Conservation (phyloP, 2,329 filamentous ascomycete species). For the Allantophomopsis cytisporea region DNA sequence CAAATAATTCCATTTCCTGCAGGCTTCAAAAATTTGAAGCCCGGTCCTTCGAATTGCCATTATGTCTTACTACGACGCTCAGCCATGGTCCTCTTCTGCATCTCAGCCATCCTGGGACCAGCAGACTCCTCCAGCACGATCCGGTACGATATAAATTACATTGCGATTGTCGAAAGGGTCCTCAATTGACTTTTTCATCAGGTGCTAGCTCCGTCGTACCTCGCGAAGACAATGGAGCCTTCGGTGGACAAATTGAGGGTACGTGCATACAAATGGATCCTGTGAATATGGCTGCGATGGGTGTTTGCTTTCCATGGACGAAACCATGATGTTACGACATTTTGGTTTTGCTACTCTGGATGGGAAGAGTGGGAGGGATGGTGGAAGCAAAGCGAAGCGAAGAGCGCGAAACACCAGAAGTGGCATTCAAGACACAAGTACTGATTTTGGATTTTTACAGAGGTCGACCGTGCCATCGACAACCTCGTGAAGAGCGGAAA, state of each 20-base stretch:
- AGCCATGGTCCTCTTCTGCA: constrained; percentile 44
- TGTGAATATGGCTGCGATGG: too few relatives aligned
- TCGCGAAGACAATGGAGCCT: constrained; percentile 64
- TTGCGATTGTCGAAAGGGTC: neutral
- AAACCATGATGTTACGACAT: neutral
- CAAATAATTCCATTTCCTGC: neutral
- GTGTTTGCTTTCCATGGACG: neutral
- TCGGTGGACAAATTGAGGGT: constrained; percentile 84
- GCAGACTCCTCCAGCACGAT: constrained; percentile 57
- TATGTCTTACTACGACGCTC: constrained; percentile 61
- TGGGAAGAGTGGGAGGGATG: neutral
- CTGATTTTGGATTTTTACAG: constrained; percentile 32
- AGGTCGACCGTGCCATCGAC: constrained; percentile 91
- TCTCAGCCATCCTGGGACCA: constrained; percentile 58
- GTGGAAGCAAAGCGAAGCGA: neutral
- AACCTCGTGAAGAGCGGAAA: constrained; percentile 96
- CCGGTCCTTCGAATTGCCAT: constrained; percentile 11
- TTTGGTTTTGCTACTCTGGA: neutral
- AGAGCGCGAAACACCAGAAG: too few relatives aligned
- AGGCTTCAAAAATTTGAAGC: constrained; percentile 9
- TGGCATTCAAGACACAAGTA: constrained; percentile 1
- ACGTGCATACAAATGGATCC: constrained; percentile 25
- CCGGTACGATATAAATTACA: constrained; percentile 34
- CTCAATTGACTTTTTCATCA: constrained; percentile 23
- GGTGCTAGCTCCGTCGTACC: constrained; percentile 64